Conservation (phyloP, 1,284 basidiomycete species). For the Puccinia horiana region DNA sequence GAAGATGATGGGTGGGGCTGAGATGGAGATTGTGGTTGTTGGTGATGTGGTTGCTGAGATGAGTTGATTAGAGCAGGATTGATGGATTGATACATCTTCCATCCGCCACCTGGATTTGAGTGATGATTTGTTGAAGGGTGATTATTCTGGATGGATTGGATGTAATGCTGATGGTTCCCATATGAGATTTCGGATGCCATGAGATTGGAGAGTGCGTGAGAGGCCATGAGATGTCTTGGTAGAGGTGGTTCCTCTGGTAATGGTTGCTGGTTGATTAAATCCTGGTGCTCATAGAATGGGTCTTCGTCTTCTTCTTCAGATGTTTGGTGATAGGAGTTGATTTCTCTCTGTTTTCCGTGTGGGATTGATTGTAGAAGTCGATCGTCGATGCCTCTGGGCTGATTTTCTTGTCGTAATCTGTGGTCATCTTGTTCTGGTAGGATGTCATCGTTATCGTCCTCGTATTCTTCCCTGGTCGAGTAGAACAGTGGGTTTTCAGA, state of each 20-base stretch:
- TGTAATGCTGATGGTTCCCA: slow-evolving; percentile 21
- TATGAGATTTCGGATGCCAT: slow-evolving; percentile 46
- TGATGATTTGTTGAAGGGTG: neutral
- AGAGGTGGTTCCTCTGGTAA: neutral
- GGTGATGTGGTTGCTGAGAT: neutral
- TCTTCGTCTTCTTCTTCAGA: slow-evolving; percentile 5
- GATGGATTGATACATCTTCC: slow-evolving; percentile 41
- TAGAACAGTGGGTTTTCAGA: slow-evolving; percentile 38
- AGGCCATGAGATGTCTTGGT: slow-evolving; percentile 40
- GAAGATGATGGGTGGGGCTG: neutral
- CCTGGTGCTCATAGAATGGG: slow-evolving; percentile 37
- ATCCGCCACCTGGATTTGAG: slow-evolving; percentile 13
- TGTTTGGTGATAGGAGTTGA: neutral
- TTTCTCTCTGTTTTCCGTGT: neutral
- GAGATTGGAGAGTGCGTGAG: slow-evolving; percentile 43
- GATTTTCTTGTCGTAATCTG: neutral
- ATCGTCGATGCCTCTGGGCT: slow-evolving; percentile 25
- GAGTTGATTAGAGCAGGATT: neutral
- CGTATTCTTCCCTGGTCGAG: slow-evolving; percentile 32
- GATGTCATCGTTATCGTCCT: slow-evolving; percentile 35
- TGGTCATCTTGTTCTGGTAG: slow-evolving; percentile 35
- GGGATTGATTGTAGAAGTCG: neutral
- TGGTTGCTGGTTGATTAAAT: slow-evolving; percentile 4
- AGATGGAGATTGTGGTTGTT: neutral
- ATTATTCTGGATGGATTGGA: neutral